Evolutionary conservation across 2,329 filamentous ascomycete species (phyloP).

Genomic region (Ophiostoma perfectum): DNA sequence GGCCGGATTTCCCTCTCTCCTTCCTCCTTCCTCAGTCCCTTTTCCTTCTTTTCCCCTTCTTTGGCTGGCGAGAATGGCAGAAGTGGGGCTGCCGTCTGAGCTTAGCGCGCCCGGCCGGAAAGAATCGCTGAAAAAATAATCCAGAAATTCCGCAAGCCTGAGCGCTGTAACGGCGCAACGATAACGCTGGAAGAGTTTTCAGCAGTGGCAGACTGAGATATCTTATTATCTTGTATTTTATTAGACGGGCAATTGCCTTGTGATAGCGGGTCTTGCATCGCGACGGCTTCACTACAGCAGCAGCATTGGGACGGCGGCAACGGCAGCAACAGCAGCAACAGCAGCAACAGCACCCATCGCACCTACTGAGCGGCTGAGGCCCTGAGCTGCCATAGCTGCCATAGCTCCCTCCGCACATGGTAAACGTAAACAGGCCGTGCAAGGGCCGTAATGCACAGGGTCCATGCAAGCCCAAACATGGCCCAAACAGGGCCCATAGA

Average conservation of each 20-base stretch:
- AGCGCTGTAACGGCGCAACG: slow-evolving; percentile 9
- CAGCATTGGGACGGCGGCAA: not conserved
- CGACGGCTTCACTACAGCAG: not conserved
- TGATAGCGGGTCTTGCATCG: not conserved
- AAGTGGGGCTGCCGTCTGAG: slow-evolving; percentile 21
- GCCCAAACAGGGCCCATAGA: not conserved
- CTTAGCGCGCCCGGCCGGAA: slow-evolving; percentile 39
- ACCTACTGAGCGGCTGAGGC: too few relatives aligned
- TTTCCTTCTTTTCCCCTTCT: slow-evolving; percentile 2
- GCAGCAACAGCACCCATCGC: not conserved
- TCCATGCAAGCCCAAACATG: not conserved
- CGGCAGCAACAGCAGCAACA: not conserved
- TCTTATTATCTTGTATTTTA: too few relatives aligned
- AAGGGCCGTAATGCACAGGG: not conserved
- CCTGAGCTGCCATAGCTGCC: not conserved
- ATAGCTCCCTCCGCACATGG: not conserved
- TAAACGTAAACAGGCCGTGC: too few relatives aligned
- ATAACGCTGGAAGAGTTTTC: slow-evolving; percentile 13
- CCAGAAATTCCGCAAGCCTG: slow-evolving; percentile 15
- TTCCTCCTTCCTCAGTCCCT: not conserved
- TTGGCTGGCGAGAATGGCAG: slow-evolving; percentile 18
- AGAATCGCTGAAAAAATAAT: slow-evolving; percentile 49
- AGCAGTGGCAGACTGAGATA: not conserved
- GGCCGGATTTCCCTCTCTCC: not conserved
- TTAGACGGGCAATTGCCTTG: not conserved